Conservation (phyloP, 1,284 basidiomycete genomes). For the Sanguinoderma infundibulare region DNA sequence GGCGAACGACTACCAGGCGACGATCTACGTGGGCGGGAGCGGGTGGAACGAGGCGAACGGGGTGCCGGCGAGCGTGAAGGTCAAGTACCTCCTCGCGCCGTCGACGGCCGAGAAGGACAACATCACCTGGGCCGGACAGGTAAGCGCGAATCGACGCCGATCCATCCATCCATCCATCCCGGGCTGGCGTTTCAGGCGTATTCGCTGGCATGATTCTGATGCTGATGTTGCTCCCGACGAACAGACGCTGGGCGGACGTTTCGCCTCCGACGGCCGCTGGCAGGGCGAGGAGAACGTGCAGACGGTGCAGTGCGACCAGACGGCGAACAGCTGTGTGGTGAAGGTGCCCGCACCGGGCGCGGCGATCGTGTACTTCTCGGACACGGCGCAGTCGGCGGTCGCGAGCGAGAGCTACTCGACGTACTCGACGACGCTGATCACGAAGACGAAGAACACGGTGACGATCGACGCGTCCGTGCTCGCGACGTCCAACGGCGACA, state of each 20-base stretch:
- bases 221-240: neutral
- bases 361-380: constrained; percentile 73
- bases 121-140: constrained; percentile 74
- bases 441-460: constrained; percentile 49
- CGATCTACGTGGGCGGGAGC: constrained; percentile 48
- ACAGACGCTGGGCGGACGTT: constrained; percentile 69
- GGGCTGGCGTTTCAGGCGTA: no score
- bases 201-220: neutral
- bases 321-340: constrained; percentile 58
- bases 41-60: constrained; percentile 38
- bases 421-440: constrained; percentile 58
- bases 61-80: constrained; percentile 50
- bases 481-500: constrained; percentile 37
- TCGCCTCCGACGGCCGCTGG: constrained; percentile 68
- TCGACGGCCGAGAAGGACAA: constrained; percentile 65
- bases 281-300: constrained; percentile 54
- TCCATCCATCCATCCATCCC: neutral
- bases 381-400: constrained; percentile 45
- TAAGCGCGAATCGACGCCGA: constrained; percentile 19
- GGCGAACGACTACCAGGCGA: constrained; percentile 52
- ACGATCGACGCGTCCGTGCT: constrained; percentile 35
- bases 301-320: constrained; percentile 57
- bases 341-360: constrained; percentile 71
- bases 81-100: constrained; percentile 55
- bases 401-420: constrained; percentile 40